Evolutionary conservation across 2,329 filamentous ascomycete genomes (phyloP), one percentile per base, ranked within the genome.

Genomic region (Aureobasidium subglaciale): DNA sequence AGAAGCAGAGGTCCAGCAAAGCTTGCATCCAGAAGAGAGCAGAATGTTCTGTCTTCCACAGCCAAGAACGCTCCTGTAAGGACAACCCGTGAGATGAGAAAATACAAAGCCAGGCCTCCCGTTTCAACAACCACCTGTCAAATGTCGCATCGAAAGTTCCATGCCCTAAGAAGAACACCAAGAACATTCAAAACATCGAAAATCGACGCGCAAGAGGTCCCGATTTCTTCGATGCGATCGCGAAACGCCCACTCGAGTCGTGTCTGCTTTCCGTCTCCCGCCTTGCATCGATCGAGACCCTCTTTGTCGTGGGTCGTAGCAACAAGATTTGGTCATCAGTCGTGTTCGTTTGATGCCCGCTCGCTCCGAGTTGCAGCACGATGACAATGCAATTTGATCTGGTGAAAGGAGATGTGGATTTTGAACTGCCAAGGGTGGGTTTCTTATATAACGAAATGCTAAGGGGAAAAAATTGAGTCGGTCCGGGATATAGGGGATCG

Each of bases 401-500:
- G 5, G 9, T 4, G 18, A 16, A 22, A 13, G 5, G 5, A 15
- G 15, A 35, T 22, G 38, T 27, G 38, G 38, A 18, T 37, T n/a
- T 34, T 34, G 15, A n/a, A n/a, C 27, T 40, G 46, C 46, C 46
- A 50, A 50, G 34, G 38, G 46, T 50, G 46, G 46, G 24, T 40
- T 40, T 38, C 22, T 40, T 25, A 40, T 50, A 30, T 29, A 40
- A 40, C 34, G 40, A 22, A 37, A 22, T 15, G 11, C 11, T 5
- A 16, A n/a, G 4, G 3, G 3, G 22, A 29, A 30, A n/a, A 18
- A 16, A 6, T 49, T 5, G 34, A 40, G 6, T 40, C 48, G 48
- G 48, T 40, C 48, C 48, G 48, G 10, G 10, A 30, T 13, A 10
- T 9, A 2, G 6, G 9, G 5, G 22, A 34, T 37, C 45, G 32